These are phyloP conservation scores for Clavispora asparagi DNA, from an alignment of 805 yeast species.

Conservation along the genomic window DNA sequence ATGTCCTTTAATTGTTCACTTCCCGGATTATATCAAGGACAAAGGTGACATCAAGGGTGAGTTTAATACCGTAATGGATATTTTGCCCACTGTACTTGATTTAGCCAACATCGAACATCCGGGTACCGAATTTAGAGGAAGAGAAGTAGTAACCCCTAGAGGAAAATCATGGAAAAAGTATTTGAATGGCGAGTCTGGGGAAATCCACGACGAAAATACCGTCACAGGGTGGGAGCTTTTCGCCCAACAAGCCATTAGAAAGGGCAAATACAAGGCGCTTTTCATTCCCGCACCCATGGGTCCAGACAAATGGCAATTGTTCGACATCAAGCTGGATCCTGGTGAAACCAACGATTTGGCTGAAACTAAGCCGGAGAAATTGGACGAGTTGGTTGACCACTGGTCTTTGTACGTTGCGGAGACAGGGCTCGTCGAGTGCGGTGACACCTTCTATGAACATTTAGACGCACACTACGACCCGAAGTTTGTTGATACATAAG, in stretches of 20 bases:
- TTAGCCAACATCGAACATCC: conserved; percentile 44
- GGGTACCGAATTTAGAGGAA: conserved; percentile 34
- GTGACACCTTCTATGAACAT: conserved; percentile 6
- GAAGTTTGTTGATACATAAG: not conserved
- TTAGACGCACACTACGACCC: conserved; percentile 1
- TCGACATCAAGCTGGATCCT: conserved; percentile 38
- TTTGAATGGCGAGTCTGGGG: conserved; percentile 21
- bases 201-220: conserved; percentile 37
- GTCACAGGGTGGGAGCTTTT: conserved; percentile 56
- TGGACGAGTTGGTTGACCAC: conserved; percentile 38
- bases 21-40: conserved; percentile 30
- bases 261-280: conserved; percentile 44
- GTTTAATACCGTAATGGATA: conserved; percentile 57
- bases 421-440: conserved; percentile 40
- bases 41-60: conserved; percentile 30
- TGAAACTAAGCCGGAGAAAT: conserved; percentile 26
- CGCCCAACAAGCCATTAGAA: conserved; percentile 51
- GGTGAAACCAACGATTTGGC: conserved; percentile 50
- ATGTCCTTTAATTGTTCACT: conserved; percentile 47
- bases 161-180: conserved; percentile 44
- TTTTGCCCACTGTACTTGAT: conserved; percentile 51
- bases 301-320: conserved; percentile 38
- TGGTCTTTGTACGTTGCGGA: conserved; percentile 52
- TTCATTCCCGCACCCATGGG: conserved; percentile 48
- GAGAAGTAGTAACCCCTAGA: conserved; percentile 39